phyloP scores from a whole-genome alignment of 352 stramenopile genomes.

The Nothophytophthora sp. region DNA sequence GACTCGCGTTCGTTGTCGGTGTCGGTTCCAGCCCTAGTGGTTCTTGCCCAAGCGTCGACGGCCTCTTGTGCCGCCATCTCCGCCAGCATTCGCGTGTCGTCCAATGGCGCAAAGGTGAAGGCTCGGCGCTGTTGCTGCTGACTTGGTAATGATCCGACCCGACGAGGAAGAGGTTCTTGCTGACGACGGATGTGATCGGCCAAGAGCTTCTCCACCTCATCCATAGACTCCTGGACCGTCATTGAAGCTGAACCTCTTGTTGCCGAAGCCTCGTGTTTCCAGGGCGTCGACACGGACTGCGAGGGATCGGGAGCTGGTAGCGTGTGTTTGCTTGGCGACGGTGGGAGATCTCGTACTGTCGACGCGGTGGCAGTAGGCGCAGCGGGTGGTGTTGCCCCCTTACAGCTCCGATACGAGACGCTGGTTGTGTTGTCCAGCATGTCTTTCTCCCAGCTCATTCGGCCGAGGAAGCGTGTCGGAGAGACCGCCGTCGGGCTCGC shows the following conservation, averaged over 20 bases:
- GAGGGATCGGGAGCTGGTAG: neutral
- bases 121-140: conserved; percentile 3
- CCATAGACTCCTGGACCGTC: conserved; percentile 41
- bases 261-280: conserved; percentile 4
- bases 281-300: neutral
- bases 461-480: conserved; percentile 36
- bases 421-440: conserved; percentile 34
- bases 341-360: conserved; percentile 1
- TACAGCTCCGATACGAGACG: neutral
- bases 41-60: conserved; percentile 13
- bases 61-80: conserved; percentile 22
- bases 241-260: conserved; percentile 12
- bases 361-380: too few species aligned
- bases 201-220: conserved; percentile 55
- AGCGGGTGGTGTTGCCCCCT: conserved; percentile 1
- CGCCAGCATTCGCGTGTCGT: conserved; percentile 34
- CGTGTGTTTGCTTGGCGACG: conserved; percentile 4
- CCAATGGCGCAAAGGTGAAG: conserved; percentile 49
- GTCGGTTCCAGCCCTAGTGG: conserved; percentile 20
- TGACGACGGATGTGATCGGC: conserved; percentile 32
- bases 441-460: conserved; percentile 60
- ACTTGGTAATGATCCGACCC: conserved; percentile 15
- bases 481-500: conserved; percentile 3
- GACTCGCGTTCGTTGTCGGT: conserved; percentile 12
- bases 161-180: conserved; percentile 15